These are phyloP conservation scores for Penicillium polonicum DNA, from an alignment of 2,329 filamentous ascomycete genomes.

Conservation along the genomic window DNA sequence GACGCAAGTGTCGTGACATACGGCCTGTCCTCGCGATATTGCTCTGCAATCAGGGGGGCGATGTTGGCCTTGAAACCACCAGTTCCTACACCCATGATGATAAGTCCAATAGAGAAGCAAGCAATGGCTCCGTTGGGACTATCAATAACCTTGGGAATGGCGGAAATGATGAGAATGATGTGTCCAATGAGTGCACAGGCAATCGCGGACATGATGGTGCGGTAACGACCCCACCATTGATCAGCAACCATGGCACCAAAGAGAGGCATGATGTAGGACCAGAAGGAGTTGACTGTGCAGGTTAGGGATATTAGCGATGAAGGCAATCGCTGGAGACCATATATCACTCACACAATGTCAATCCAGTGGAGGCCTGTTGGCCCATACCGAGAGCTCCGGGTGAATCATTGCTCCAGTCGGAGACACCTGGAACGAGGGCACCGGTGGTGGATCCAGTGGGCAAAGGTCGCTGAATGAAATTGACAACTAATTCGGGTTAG, in stretches of 20 bases:
- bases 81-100: constrained; percentile 72
- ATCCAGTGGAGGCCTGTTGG: constrained; percentile 54
- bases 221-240: constrained; percentile 67
- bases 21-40: constrained; percentile 61
- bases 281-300: constrained; percentile 57
- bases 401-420: constrained; percentile 20
- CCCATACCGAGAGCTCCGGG: constrained; percentile 60
- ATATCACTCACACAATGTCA: constrained; percentile 45
- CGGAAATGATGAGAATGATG: constrained; percentile 63
- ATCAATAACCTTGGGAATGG: constrained; percentile 63
- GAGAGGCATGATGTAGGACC: constrained; percentile 61
- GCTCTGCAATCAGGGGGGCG: constrained; percentile 68
- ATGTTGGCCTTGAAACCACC: constrained; percentile 83
- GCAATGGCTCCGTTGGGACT: constrained; percentile 59
- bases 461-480: constrained; percentile 60
- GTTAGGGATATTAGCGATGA: neutral
- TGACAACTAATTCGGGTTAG: constrained; percentile 50
- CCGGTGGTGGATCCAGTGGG: constrained; percentile 57
- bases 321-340: too few relatives aligned
- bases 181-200: constrained; percentile 65
- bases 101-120: constrained; percentile 62
- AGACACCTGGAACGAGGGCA: constrained; percentile 25
- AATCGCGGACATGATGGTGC: constrained; percentile 67
- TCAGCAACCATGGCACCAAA: constrained; percentile 63
- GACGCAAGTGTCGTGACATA: constrained; percentile 55